Percentiles rank a stretch among this genome's conserved stretches.
These are phyloP conservation scores for Penicillium flavigenum DNA, from an alignment of 495 filamentous ascomycete genomes.

Conservation along the genomic window DNA sequence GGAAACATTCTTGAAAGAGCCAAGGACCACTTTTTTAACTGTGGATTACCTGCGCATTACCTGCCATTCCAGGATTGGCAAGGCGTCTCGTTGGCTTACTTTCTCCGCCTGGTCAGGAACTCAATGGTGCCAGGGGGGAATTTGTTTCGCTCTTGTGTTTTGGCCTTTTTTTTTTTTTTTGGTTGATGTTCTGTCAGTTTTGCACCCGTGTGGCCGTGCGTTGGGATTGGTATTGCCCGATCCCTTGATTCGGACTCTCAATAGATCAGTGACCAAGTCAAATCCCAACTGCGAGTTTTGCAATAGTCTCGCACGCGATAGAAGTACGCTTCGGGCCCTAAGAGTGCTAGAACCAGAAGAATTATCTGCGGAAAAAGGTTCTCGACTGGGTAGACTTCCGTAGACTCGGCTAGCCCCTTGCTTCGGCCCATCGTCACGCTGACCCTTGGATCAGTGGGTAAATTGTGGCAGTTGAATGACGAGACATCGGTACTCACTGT, in stretches of 20 bases:
- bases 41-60: slow-evolving; percentile 11
- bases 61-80: slow-evolving; percentile 19
- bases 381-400: slow-evolving; percentile 10
- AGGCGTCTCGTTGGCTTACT: slow-evolving; percentile 9
- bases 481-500: background rate
- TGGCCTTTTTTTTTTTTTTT: background rate
- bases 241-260: slow-evolving; percentile 1
- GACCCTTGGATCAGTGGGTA: slow-evolving; percentile 20
- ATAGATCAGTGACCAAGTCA: background rate
- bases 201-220: slow-evolving; percentile 1
- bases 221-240: background rate
- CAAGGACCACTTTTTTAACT: slow-evolving; percentile 16
- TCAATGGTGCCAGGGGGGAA: slow-evolving; percentile 15
- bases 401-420: slow-evolving; percentile 27
- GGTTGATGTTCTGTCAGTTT: background rate
- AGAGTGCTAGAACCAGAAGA: background rate
- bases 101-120: slow-evolving; percentile 19
- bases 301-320: slow-evolving; percentile 5
- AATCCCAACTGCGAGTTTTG: background rate
- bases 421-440: slow-evolving; percentile 22
- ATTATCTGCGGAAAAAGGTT: background rate
- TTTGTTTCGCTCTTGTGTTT: slow-evolving; percentile 2
- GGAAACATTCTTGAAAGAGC: slow-evolving; percentile 18
- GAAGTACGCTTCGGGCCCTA: background rate
- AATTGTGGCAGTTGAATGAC: background rate